phyloP scores from a whole-genome alignment of 2,329 filamentous ascomycete genomes.

The Leptosphaerulina australis region DNA sequence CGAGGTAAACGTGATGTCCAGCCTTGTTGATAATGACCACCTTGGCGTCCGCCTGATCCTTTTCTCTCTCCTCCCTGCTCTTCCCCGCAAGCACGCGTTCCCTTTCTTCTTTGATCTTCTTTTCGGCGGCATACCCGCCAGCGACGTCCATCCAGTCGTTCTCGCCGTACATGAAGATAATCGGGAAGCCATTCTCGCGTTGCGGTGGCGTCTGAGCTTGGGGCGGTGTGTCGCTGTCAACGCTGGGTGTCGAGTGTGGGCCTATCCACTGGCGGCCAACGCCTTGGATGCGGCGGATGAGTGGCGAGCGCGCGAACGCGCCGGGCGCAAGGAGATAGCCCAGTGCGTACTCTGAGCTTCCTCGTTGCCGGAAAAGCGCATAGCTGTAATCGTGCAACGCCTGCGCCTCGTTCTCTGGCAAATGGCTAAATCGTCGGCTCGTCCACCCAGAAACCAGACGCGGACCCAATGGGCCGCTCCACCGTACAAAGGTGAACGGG shows the following conservation, averaged over 20 bases:
- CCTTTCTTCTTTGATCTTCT: slow-evolving; percentile 75
- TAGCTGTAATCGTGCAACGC: slow-evolving; percentile 93
- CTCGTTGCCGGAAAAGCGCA: slow-evolving; percentile 88
- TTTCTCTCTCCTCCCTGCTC: slow-evolving; percentile 69
- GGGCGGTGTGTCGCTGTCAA: slow-evolving; percentile 35
- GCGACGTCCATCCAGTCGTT: slow-evolving; percentile 98
- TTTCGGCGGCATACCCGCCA: slow-evolving; percentile 78
- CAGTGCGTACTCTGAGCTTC: slow-evolving; percentile 91
- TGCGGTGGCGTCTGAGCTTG: neutral
- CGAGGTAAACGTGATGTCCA: slow-evolving; percentile 74
- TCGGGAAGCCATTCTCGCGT: slow-evolving; percentile 71
- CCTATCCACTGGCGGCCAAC: slow-evolving; percentile 74
- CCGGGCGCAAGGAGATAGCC: slow-evolving; percentile 92
- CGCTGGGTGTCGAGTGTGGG: slow-evolving; percentile 32
- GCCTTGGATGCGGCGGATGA: slow-evolving; percentile 84
- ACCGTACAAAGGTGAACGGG: slow-evolving; percentile 87
- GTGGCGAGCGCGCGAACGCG: slow-evolving; percentile 84
- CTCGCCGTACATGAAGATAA: slow-evolving; percentile 96
- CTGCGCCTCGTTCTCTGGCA: slow-evolving; percentile 78
- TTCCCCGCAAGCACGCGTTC: slow-evolving; percentile 65
- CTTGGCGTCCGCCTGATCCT: slow-evolving; percentile 80
- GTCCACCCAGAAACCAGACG: slow-evolving; percentile 95
- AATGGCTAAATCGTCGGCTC: slow-evolving; percentile 85
- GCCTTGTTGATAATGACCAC: slow-evolving; percentile 77
- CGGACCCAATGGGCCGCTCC: slow-evolving; percentile 87